Percentiles rank a stretch among this genome's conserved stretches.
phyloP scores from a whole-genome alignment of 805 yeast genomes.

The Ogataea trehalophila region DNA sequence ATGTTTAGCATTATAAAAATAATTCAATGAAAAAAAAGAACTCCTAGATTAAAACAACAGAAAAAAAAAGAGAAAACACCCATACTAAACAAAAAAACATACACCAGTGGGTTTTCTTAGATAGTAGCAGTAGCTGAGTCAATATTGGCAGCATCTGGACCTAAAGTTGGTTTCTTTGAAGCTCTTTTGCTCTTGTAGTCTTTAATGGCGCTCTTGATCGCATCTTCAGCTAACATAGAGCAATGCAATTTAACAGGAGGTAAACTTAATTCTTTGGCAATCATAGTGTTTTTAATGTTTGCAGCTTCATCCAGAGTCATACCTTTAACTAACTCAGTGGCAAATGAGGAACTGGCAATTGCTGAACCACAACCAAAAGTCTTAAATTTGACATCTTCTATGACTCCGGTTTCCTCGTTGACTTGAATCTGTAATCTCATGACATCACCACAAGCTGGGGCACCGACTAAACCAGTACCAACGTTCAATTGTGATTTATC shows the following conservation, averaged over 20 bases:
- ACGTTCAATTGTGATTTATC: constrained; percentile 72
- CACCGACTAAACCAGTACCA: constrained; percentile 97
- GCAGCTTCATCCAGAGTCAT: constrained; percentile 92
- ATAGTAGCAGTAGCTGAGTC: constrained; percentile 13
- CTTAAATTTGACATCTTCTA: constrained; percentile 93
- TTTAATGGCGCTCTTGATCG: constrained; percentile 94
- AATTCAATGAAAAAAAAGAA: background rate
- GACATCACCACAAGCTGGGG: constrained; percentile 99
- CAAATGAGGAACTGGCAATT: constrained; percentile 91
- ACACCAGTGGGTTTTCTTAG: background rate
- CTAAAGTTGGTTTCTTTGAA: constrained; percentile 50
- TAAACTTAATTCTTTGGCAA: constrained; percentile 88
- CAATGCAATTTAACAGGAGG: constrained; percentile 98
- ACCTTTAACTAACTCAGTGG: constrained; percentile 93
- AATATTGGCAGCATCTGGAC: constrained; percentile 43
- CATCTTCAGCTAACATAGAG: constrained; percentile 98
- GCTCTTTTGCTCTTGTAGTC: constrained; percentile 85
- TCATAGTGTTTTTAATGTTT: constrained; percentile 85
- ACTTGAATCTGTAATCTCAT: constrained; percentile 96
- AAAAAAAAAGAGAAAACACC: background rate
- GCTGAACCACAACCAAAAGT: constrained; percentile 99
- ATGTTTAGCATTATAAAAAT: background rate
- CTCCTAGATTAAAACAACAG: background rate
- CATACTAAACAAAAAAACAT: background rate
- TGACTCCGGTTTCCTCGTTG: constrained; percentile 82